Conservation (phyloP, 257 asterid species). For the Ilex aquifolium region DNA sequence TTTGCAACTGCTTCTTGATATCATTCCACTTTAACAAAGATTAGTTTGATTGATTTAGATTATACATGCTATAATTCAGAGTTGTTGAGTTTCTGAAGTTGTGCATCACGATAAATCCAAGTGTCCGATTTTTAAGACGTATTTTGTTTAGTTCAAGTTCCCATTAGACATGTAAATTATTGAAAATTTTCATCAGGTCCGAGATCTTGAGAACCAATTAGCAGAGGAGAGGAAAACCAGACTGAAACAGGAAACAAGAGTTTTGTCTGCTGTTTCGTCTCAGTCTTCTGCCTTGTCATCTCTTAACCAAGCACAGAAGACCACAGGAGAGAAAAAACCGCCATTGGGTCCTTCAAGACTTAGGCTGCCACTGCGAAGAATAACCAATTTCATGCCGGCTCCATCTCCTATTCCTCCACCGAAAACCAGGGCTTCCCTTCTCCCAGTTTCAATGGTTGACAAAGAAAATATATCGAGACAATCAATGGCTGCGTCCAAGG, state of each 20-base stretch:
- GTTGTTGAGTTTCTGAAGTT: no score
- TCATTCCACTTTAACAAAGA: no score
- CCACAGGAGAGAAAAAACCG: slow-evolving; percentile 55
- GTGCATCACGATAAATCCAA: no score
- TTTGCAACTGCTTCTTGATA: no score
- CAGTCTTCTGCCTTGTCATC: slow-evolving; percentile 31
- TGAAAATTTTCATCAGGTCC: slow-evolving; percentile 44
- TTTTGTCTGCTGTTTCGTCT: slow-evolving; percentile 51
- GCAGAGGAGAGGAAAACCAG: slow-evolving; percentile 82
- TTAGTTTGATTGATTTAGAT: no score
- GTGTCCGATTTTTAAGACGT: no score
- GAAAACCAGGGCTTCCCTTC: slow-evolving; percentile 41
- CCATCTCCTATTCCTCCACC: slow-evolving; percentile 37
- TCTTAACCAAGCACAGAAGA: slow-evolving; percentile 43
- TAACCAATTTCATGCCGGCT: slow-evolving; percentile 50
- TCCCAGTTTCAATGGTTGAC: slow-evolving; percentile 49
- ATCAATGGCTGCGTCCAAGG: slow-evolving; percentile 20
- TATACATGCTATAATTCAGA: not conserved
- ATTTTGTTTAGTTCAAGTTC: no score
- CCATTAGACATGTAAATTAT: not conserved
- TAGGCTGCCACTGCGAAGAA: slow-evolving; percentile 74
- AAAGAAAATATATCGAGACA: slow-evolving; percentile 49
- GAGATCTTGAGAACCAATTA: slow-evolving; percentile 82
- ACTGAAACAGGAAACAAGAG: slow-evolving; percentile 70
- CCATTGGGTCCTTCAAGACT: slow-evolving; percentile 72